These are phyloP conservation scores for Cyberlindnera veronae DNA, from an alignment of 805 yeast species.

Conservation along the genomic window DNA sequence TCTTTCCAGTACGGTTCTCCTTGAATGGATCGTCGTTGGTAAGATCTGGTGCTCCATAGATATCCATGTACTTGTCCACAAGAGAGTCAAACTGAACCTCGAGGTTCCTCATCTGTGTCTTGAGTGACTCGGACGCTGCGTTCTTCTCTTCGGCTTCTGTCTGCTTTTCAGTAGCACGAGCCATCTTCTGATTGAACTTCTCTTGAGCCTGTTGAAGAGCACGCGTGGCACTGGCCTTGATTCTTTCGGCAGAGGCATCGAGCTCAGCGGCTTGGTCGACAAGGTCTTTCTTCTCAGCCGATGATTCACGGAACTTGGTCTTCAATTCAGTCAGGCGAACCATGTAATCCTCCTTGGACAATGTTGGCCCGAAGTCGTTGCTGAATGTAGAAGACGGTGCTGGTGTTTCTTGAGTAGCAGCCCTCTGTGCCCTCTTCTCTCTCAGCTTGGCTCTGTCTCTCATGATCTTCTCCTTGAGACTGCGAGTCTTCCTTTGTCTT, in stretches of 20 bases:
- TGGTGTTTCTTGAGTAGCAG: no score
- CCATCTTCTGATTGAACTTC: slow-evolving; percentile 15
- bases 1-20: neutral
- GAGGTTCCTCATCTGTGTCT: neutral
- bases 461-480: slow-evolving; percentile 1
- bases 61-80: neutral
- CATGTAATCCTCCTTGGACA: slow-evolving; percentile 11
- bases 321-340: slow-evolving; percentile 7
- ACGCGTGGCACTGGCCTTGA: slow-evolving; percentile 14
- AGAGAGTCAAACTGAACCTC: neutral
- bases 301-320: neutral
- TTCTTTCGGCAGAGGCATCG: slow-evolving; percentile 6
- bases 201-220: slow-evolving; percentile 18
- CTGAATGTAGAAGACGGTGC: no score
- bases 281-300: slow-evolving; percentile 7
- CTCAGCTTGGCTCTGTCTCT: slow-evolving; percentile 1
- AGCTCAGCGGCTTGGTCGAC: slow-evolving; percentile 6
- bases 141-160: neutral
- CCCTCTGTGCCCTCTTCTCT: neutral
- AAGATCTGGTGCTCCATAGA: neutral
- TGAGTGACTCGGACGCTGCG: neutral
- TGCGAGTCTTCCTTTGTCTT: neutral
- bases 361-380: neutral
- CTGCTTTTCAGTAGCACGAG: slow-evolving; percentile 1
- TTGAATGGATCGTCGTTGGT: neutral